Conservation (phyloP, 2,329 filamentous ascomycete species). For the Colletotrichum falcatum region DNA sequence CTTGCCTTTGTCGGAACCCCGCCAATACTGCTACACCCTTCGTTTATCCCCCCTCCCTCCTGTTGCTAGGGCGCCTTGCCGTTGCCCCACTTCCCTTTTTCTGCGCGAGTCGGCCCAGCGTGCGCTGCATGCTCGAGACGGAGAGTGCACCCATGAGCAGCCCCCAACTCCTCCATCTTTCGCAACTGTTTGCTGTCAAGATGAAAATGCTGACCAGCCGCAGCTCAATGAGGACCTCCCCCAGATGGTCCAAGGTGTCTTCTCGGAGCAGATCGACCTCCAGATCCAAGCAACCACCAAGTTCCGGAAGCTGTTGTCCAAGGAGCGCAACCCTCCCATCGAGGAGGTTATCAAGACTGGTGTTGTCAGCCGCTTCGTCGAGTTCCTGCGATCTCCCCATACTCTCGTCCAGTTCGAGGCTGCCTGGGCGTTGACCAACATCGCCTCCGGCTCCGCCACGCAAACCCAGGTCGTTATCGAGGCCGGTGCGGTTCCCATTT, state of each 20-base stretch:
- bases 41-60: slow-evolving; percentile 39
- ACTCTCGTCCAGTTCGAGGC: slow-evolving; percentile 99
- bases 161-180: background rate
- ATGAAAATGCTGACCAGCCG: slow-evolving; percentile 46
- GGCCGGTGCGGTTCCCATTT: slow-evolving; percentile 97
- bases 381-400: slow-evolving; percentile 97
- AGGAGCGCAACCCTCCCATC: slow-evolving; percentile 98
- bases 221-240: slow-evolving; percentile 98
- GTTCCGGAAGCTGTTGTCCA: slow-evolving; percentile 97
- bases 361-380: slow-evolving; percentile 96
- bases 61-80: slow-evolving; percentile 41
- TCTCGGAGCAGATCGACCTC: slow-evolving; percentile 97
- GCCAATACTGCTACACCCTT: slow-evolving; percentile 36
- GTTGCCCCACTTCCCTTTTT: slow-evolving; percentile 38
- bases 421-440: slow-evolving; percentile 99
- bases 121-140: slow-evolving; percentile 11
- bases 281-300: slow-evolving; percentile 98
- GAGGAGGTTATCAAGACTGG: slow-evolving; percentile 99
- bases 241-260: slow-evolving; percentile 97
- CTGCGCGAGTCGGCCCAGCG: slow-evolving; percentile 32
- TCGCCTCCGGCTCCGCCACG: slow-evolving; percentile 94
- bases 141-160: no score
- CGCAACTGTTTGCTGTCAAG: slow-evolving; percentile 2
- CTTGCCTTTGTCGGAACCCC: slow-evolving; percentile 38
- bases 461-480: slow-evolving; percentile 99